Conservation (phyloP, 2,329 filamentous ascomycete species). For the Aspergillus awamori region DNA sequence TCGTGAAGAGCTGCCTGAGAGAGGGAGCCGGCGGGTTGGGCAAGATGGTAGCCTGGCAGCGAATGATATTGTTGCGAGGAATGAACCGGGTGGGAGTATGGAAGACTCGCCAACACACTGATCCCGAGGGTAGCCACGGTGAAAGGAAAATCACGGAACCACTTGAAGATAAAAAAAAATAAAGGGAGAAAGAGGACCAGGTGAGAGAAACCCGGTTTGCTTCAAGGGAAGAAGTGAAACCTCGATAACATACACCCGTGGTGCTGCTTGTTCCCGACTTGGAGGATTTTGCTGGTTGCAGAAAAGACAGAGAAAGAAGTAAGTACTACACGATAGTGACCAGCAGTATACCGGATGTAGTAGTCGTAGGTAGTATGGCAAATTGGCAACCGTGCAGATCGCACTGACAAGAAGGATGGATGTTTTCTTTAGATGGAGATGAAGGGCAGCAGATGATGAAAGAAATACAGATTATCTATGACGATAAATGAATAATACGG, state of each 20-base stretch:
- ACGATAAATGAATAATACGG: conserved; percentile 7
- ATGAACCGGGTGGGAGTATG: conserved; percentile 37
- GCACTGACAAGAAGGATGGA: background rate
- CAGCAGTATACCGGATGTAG: conserved; percentile 2
- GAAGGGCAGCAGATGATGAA: background rate
- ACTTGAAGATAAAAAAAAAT: conserved; percentile 6
- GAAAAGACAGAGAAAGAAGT: background rate
- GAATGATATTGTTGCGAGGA: conserved; percentile 37
- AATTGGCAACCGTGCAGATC: conserved; percentile 12
- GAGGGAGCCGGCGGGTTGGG: conserved; percentile 36
- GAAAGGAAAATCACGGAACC: conserved; percentile 23
- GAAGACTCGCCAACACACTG: conserved; percentile 36
- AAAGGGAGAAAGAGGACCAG: conserved; percentile 1
- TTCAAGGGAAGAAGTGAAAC: conserved; percentile 7
- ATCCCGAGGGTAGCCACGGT: conserved; percentile 47
- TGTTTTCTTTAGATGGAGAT: background rate
- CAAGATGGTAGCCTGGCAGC: conserved; percentile 30
- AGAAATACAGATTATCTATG: conserved; percentile 3
- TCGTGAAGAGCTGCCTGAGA: conserved; percentile 40
- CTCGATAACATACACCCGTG: background rate
- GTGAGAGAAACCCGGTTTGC: background rate
- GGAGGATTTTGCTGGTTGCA: background rate
- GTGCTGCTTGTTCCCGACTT: background rate
- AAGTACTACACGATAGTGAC: conserved; percentile 5
- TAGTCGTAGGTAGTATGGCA: background rate